Conservation (phyloP, 2,329 filamentous ascomycete species). For the Trichophyton simii region DNA sequence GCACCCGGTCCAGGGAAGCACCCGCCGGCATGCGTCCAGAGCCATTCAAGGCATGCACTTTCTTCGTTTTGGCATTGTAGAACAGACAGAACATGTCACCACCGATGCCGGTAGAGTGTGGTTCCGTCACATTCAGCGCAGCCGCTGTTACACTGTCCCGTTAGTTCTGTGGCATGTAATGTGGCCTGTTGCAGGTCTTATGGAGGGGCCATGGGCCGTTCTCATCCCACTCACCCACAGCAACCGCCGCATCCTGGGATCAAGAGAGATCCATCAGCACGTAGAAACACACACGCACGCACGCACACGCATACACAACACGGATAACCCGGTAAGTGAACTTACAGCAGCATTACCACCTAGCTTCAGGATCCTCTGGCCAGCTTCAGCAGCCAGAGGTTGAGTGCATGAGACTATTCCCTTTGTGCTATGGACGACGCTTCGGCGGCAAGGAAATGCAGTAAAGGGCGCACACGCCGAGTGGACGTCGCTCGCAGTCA, state of each 20-base stretch:
- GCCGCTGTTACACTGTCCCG: constrained; percentile 49
- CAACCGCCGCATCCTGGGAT: constrained; percentile 79
- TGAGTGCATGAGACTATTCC: constrained; percentile 86
- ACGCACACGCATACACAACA: too few species aligned
- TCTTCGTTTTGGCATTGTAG: constrained; percentile 71
- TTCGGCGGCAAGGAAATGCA: constrained; percentile 66
- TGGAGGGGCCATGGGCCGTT: neutral
- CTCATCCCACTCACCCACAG: constrained; percentile 51
- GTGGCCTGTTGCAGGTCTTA: neutral
- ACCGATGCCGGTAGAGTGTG: constrained; percentile 83
- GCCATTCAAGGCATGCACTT: constrained; percentile 78
- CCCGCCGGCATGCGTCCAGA: constrained; percentile 70
- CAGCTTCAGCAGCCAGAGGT: constrained; percentile 77
- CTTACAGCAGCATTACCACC: constrained; percentile 88
- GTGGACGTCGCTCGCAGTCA: constrained; percentile 10
- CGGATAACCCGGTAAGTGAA: constrained; percentile 13
- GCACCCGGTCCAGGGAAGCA: constrained; percentile 56
- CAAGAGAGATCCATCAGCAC: neutral
- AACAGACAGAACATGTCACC: constrained; percentile 95
- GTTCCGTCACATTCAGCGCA: constrained; percentile 85
- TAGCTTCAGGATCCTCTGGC: constrained; percentile 67
- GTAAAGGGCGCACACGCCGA: constrained; percentile 32
- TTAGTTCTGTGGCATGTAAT: neutral
- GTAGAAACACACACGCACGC: too few species aligned
- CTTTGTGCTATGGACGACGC: constrained; percentile 84